A percentile compares a stretch with the other conserved stretches of the same genome.
These are phyloP conservation scores for Amanita jacksonii DNA, from an alignment of 768 basidiomycete genomes.

Conservation along the genomic window DNA sequence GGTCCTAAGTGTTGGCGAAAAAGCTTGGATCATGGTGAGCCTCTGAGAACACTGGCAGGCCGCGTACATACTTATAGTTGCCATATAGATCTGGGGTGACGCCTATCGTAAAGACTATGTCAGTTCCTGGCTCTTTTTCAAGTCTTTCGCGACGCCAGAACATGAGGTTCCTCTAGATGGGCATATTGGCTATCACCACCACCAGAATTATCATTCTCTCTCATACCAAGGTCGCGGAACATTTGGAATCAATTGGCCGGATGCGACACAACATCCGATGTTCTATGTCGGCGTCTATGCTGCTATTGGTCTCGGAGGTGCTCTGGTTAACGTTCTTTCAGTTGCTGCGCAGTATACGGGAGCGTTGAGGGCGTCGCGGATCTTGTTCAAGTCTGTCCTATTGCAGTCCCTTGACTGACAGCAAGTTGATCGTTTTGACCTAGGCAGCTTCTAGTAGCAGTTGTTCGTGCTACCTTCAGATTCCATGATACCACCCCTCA, in stretches of 20 bases:
- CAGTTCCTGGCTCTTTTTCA: conserved; percentile 22
- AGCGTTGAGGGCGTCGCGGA: conserved; percentile 38
- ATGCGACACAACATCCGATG: conserved; percentile 49
- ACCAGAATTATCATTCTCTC: conserved; percentile 17
- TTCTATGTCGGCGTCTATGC: conserved; percentile 68
- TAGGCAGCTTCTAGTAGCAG: conserved; percentile 50
- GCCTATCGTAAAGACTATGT: conserved; percentile 32
- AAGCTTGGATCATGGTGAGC: conserved; percentile 65
- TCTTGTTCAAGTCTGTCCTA: conserved; percentile 29
- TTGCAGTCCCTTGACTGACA: conserved; percentile 14
- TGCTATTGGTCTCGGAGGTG: conserved; percentile 43
- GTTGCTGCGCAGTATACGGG: conserved; percentile 52
- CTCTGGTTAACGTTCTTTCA: conserved; percentile 35
- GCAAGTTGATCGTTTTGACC: conserved; percentile 22
- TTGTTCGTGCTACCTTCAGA: conserved; percentile 77
- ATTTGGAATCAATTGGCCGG: conserved; percentile 31
- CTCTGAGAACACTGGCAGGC: background rate
- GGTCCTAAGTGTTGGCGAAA: conserved; percentile 46
- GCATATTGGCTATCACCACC: conserved; percentile 19
- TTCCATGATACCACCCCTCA: conserved; percentile 81
- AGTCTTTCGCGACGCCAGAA: conserved; percentile 26
- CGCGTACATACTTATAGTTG: background rate
- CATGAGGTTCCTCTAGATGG: conserved; percentile 29
- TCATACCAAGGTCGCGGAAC: conserved; percentile 14
- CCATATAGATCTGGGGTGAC: conserved; percentile 52